Conservation (phyloP, 768 basidiomycete species). For the Coprinopsis strossmayeri region DNA sequence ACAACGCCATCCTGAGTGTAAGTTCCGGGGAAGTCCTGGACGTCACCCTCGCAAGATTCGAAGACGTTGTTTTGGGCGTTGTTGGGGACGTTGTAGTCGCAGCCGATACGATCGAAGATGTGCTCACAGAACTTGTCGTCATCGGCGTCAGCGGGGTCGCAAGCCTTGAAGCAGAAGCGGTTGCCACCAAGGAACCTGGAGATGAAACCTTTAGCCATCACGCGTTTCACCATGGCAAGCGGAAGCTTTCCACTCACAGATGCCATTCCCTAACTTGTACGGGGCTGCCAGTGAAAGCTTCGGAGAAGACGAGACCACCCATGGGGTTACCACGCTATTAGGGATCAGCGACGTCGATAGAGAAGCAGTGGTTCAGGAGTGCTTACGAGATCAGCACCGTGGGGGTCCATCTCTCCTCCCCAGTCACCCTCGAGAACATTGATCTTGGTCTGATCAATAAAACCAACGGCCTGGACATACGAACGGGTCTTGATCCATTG, state of each 20-base stretch:
- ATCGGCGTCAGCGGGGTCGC: conserved; percentile 49
- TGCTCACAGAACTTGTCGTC: conserved; percentile 56
- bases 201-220: too few species aligned
- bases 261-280: conserved; percentile 64
- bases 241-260: too few species aligned
- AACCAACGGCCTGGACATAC: conserved; percentile 53
- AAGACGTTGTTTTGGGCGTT: conserved; percentile 51
- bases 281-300: conserved; percentile 38
- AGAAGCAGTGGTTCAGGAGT: too few species aligned
- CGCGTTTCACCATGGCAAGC: too few species aligned
- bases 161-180: conserved; percentile 65
- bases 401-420: conserved; percentile 69
- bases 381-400: conserved; percentile 41
- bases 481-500: conserved; percentile 48
- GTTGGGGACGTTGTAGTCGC: conserved; percentile 66
- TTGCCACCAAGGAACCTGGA: conserved; percentile 69
- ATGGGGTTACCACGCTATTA: conserved; percentile 78
- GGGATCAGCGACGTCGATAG: too few species aligned
- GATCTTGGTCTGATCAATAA: conserved; percentile 48
- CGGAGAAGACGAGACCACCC: conserved; percentile 63
- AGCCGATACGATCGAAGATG: conserved; percentile 69
- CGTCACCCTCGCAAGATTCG: conserved; percentile 54
- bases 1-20: conserved; percentile 25
- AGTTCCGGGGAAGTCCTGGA: conserved; percentile 52
- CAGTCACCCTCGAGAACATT: conserved; percentile 42